Evolutionary conservation across 352 stramenopile species (phyloP).

Genomic region (Thalassiosira allenii): DNA sequence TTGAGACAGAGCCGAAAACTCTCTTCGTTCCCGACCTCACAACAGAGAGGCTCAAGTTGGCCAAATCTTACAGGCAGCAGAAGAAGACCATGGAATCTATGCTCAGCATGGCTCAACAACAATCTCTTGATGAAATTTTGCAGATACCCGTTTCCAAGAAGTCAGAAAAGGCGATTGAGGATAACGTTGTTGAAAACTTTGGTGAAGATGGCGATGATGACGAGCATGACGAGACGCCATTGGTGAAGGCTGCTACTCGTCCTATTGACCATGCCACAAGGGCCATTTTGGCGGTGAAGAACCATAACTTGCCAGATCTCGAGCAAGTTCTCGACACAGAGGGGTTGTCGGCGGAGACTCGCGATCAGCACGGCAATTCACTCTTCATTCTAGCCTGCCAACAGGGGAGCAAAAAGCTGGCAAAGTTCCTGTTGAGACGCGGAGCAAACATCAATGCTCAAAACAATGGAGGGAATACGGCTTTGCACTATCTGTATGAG

Average conservation of each 20-base stretch:
- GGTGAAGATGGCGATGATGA: slow-evolving; percentile 25
- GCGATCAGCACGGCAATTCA: slow-evolving; percentile 94
- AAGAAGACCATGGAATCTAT: slow-evolving; percentile 62
- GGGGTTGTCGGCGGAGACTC: slow-evolving; percentile 89
- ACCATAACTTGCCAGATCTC: slow-evolving; percentile 83
- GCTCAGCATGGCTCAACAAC: slow-evolving; percentile 52
- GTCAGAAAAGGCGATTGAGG: background rate
- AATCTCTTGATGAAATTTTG: slow-evolving; percentile 68
- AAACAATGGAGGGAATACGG: slow-evolving; percentile 95
- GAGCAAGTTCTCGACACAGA: slow-evolving; percentile 90
- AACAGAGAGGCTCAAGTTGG: slow-evolving; percentile 58
- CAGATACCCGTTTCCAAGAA: slow-evolving; percentile 54
- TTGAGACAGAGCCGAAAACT: slow-evolving; percentile 49
- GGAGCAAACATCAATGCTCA: slow-evolving; percentile 94
- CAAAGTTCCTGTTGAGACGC: slow-evolving; percentile 93
- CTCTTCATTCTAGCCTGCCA: slow-evolving; percentile 95
- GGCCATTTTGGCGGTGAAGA: slow-evolving; percentile 75
- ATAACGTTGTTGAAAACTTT: slow-evolving; percentile 26
- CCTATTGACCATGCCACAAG: slow-evolving; percentile 36
- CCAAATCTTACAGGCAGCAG: slow-evolving; percentile 44
- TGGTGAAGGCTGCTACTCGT: slow-evolving; percentile 24
- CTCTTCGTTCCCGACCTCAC: slow-evolving; percentile 69
- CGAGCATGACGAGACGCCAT: slow-evolving; percentile 16
- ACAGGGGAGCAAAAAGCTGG: slow-evolving; percentile 94
- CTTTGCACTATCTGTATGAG: slow-evolving; percentile 94